Conservation (phyloP, 345 rosid genomes). For the Eucalyptus brandiana region DNA sequence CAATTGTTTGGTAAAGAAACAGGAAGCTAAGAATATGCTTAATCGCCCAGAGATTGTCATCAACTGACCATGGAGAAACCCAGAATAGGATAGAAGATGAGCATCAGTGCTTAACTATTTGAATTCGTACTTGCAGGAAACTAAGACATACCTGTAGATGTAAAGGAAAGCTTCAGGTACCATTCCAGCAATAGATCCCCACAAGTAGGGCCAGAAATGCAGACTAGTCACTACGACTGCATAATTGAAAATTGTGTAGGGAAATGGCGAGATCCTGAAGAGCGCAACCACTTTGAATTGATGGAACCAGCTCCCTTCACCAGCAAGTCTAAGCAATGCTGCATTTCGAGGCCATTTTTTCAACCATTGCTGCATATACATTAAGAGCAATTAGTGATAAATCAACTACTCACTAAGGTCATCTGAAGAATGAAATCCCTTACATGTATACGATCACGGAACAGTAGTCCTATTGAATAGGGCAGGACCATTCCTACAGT, state of each 20-base stretch:
- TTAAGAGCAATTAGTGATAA: neutral
- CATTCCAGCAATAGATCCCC: slow-evolving; percentile 92
- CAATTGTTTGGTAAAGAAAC: neutral
- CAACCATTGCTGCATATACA: slow-evolving; percentile 68
- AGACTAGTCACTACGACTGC: slow-evolving; percentile 80
- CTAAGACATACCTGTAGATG: slow-evolving; percentile 60
- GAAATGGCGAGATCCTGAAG: slow-evolving; percentile 92
- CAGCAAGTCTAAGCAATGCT: slow-evolving; percentile 78
- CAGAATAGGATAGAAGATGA: neutral
- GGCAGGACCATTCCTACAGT: slow-evolving; percentile 91
- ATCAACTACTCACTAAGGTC: neutral
- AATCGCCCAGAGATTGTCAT: neutral
- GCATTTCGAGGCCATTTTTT: slow-evolving; percentile 90
- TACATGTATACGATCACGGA: slow-evolving; percentile 91
- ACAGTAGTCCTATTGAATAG: slow-evolving; percentile 61
- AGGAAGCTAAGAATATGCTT: neutral
- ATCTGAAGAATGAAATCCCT: neutral
- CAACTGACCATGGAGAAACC: neutral
- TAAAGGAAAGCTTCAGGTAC: slow-evolving; percentile 94
- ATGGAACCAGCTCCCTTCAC: slow-evolving; percentile 91
- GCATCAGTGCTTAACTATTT: neutral
- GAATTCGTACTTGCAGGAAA: neutral
- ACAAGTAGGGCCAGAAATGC: slow-evolving; percentile 86
- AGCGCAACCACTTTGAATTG: slow-evolving; percentile 88
- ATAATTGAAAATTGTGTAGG: slow-evolving; percentile 94